Evolutionary conservation across 192 early-diverging fungal species (phyloP).

Genomic region (Podila epicladia): DNA sequence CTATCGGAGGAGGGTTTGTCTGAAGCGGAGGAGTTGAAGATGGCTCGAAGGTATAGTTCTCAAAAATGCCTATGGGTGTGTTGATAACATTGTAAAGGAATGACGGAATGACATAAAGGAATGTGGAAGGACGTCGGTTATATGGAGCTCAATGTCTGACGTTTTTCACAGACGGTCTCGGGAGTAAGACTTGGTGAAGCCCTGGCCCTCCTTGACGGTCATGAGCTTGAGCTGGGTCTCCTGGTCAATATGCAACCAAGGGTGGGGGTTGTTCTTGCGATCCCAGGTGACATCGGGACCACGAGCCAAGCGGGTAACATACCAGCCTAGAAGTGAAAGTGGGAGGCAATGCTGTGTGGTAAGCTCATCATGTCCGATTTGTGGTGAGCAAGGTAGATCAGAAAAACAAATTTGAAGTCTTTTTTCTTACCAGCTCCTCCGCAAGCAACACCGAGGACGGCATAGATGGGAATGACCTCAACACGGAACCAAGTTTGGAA

Average conservation of each 20-base stretch:
- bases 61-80: too few species aligned
- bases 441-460: slow-evolving; percentile 49
- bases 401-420: background rate
- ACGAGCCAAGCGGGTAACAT: slow-evolving; percentile 65
- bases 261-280: slow-evolving; percentile 59
- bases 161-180: slow-evolving; percentile 59
- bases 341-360: background rate
- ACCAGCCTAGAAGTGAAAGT: slow-evolving; percentile 39
- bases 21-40: too few species aligned
- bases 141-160: too few species aligned
- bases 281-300: slow-evolving; percentile 72
- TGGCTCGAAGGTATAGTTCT: too few species aligned
- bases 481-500: slow-evolving; percentile 56
- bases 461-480: slow-evolving; percentile 62
- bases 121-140: background rate
- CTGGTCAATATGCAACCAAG: slow-evolving; percentile 68
- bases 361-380: background rate
- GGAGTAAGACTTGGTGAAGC: slow-evolving; percentile 63
- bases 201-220: slow-evolving; percentile 64
- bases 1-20: too few species aligned
- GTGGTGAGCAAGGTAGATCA: background rate
- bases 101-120: too few species aligned
- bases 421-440: background rate
- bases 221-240: slow-evolving; percentile 68
- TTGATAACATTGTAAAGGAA: too few species aligned